Base-by-base conservation (phyloP, 768 basidiomycete genomes). In the Grammothele lineata region DNA sequence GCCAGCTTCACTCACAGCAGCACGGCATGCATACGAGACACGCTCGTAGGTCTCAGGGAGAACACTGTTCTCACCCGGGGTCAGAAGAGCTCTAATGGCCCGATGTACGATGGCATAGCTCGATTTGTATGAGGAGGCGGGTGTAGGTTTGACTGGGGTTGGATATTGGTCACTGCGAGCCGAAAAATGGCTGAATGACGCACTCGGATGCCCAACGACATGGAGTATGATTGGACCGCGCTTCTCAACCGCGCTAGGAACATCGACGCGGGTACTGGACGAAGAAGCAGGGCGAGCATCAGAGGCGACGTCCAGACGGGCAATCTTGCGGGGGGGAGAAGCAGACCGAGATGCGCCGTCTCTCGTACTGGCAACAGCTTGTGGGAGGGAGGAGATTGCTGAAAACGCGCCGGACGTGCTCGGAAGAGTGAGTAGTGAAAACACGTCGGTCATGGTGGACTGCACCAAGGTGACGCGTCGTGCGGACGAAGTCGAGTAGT, bases 271-370 rank as follows among this genome's bases (percentile, higher is more conserved):
- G 55, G 69, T 57, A 55, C 86, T 79, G 65, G 73, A 80, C 56
- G 81, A 78, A 63, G 81, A 79, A 55, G 76, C 76, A 57, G 81
- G 15, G 33, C 19, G 42, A 36, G 42, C 75, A 68, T 87, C 84
- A 66, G 76, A 79, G 71, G 85, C 81, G 57, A 69, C 68, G 53
- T 75, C 76, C 66, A 84, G 69, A 53, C 84, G 81, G 51, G 82
- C 74, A 48, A 77, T 78, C 72, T 89, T 88, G 66, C 74, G 76
- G 54, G 78, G 77, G 69, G 75, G 79, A 66, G 77, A 77, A 62
- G 70, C 76, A 60, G 70, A 74, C 66, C 72, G 73, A 48, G 51
- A 48, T 47, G 43, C 24, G 48, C 27, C 45, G 73, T 32, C 44
- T 73, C 55, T 45, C 71, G 40, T 37, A 37, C 37, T 48, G 35